Evolutionary conservation across 345 rosid species (phyloP), one percentile per base, ranked within the genome.

Genomic region (Lepidium aucheri): DNA sequence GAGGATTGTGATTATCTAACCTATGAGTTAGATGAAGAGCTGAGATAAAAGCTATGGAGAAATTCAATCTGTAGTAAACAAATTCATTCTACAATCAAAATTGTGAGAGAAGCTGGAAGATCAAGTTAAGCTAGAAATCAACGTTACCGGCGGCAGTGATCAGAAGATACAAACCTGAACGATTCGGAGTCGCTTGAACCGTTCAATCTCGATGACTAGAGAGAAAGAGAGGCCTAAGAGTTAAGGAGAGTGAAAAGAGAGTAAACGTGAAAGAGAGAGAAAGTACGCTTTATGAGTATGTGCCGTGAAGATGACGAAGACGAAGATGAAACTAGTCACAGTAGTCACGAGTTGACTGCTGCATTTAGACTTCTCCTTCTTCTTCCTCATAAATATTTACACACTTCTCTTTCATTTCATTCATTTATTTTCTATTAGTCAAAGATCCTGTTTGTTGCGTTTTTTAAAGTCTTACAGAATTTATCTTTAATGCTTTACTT

Each of bases 221-320:
- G 65, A 68, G 57, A 67, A 14, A 45, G 51, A 53, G 39, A 56
- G 51, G 16, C 24, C 53, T 32, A 22, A 61, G 52, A 57, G 39
- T 54, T 35, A 14, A 68, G 53, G 60, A 68, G 66, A 20, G 1
- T 16, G 39, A 41, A 38, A 72, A 5, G 44, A 39, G 72, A 73
- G 77, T 22, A 43, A 66, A 43, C 72, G 77, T 66, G 22, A 60
- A 7, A 36, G 56, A 59, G 68, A 73, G 56, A 53, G 10, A 60
- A 38, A 57, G 13, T 42, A 50, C 58, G 76, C 67, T 64, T 72
- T 47, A 53, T 30, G 1, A 43, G 45, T 18, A 34, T 39, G 43
- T 60, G 57, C 57, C 77, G 68, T 67, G 68, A 67, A 60, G 63
- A 53, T 36, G 77, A 74, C 26, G 67, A 30, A 52, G 68, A 67